These are phyloP conservation scores for Huntiella moniliformis DNA, from an alignment of 2,329 filamentous ascomycete species.

Conservation along the genomic window DNA sequence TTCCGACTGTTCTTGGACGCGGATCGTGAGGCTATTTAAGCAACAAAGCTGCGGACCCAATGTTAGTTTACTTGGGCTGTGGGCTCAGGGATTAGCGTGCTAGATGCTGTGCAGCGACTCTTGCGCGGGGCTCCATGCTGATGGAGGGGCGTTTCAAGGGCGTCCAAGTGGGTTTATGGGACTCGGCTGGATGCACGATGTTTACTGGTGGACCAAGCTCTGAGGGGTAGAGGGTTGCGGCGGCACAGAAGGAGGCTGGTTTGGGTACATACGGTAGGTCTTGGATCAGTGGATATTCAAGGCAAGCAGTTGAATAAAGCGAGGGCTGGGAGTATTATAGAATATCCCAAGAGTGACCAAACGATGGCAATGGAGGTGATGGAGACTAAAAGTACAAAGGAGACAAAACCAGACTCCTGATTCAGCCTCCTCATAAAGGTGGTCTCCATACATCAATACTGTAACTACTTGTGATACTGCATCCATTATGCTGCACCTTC, in stretches of 20 bases:
- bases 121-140: neutral
- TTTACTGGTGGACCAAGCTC: conserved; percentile 2
- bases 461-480: no score
- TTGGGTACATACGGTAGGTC: no score
- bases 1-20: neutral
- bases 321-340: no score
- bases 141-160: conserved; percentile 7
- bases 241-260: no score
- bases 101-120: neutral
- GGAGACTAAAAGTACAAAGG: no score
- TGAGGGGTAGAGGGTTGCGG: neutral
- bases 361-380: no score
- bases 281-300: neutral
- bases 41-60: neutral
- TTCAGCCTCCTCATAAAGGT: no score
- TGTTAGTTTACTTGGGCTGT: neutral
- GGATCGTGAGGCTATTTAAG: conserved; percentile 7
- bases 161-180: conserved; percentile 2
- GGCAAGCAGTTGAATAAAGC: neutral
- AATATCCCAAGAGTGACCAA: no score
- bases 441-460: no score
- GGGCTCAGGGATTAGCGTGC: neutral
- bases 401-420: no score
- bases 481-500: no score
- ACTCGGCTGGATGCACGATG: conserved; percentile 3